Conservation (phyloP, 169 alveolate genomes). For the Plasmodium sp. region DNA sequence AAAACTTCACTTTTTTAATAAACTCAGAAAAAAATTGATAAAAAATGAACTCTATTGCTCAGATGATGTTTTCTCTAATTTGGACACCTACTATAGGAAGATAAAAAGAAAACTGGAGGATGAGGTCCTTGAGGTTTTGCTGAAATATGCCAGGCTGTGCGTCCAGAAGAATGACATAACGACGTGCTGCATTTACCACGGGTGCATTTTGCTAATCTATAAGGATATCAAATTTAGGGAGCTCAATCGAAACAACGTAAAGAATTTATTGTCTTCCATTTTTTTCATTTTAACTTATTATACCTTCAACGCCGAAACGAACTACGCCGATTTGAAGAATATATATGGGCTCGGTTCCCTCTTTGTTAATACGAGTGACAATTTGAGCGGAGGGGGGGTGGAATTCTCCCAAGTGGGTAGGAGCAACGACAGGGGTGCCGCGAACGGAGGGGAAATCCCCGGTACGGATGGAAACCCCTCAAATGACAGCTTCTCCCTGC, state of each 20-base stretch:
- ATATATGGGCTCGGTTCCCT: conserved; percentile 73
- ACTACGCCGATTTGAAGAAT: conserved; percentile 65
- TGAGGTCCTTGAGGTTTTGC: conserved; percentile 35
- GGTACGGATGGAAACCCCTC: not conserved
- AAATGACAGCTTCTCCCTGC: conserved; percentile 1
- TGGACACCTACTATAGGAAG: conserved; percentile 35
- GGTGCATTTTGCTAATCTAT: conserved; percentile 61
- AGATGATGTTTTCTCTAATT: conserved; percentile 32
- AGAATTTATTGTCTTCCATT: conserved; percentile 57
- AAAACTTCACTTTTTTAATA: conserved; percentile 15
- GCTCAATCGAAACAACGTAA: conserved; percentile 34
- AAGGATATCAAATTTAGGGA: conserved; percentile 50
- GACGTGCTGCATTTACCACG: conserved; percentile 57
- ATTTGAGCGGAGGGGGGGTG: not conserved
- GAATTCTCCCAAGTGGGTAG: not conserved
- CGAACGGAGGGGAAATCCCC: not conserved
- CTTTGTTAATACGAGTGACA: conserved; percentile 62
- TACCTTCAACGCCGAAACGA: conserved; percentile 61
- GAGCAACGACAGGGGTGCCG: not conserved
- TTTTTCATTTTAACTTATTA: conserved; percentile 67
- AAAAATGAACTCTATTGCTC: conserved; percentile 73
- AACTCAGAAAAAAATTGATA: conserved; percentile 39
- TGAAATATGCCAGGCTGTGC: conserved; percentile 15
- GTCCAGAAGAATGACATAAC: conserved; percentile 72
- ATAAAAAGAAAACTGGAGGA: conserved; percentile 60